Conservation (phyloP, 768 basidiomycete genomes). For the Chalciporus pseudorubinellus region DNA sequence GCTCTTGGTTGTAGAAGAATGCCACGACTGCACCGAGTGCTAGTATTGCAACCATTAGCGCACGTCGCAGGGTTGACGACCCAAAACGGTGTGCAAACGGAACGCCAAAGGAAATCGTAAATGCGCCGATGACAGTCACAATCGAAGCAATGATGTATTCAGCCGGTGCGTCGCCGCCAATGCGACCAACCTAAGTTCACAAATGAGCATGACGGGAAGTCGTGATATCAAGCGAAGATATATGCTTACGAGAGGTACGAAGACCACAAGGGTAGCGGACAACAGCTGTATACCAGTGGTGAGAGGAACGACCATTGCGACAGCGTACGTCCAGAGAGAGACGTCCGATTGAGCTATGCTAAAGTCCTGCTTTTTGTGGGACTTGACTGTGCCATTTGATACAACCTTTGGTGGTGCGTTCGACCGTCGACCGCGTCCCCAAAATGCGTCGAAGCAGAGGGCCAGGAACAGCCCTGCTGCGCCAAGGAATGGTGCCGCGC, state of each 20-base stretch:
- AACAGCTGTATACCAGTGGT: constrained; percentile 57
- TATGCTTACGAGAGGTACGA: constrained; percentile 74
- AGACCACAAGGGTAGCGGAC: constrained; percentile 72
- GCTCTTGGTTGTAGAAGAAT: constrained; percentile 54
- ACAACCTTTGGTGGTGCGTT: neutral
- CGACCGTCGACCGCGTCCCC: constrained; percentile 22
- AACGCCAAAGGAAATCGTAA: constrained; percentile 55
- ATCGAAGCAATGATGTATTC: constrained; percentile 88
- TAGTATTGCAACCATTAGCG: constrained; percentile 46
- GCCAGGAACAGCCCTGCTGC: constrained; percentile 55
- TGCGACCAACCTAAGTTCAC: constrained; percentile 67
- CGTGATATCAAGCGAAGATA: neutral
- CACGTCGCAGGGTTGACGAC: constrained; percentile 33
- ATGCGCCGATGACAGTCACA: constrained; percentile 54
- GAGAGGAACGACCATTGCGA: constrained; percentile 57
- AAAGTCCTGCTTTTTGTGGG: neutral
- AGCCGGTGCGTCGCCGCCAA: constrained; percentile 78
- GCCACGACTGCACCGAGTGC: constrained; percentile 52
- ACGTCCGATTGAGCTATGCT: constrained; percentile 33
- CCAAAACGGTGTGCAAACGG: constrained; percentile 79
- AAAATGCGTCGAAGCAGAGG: constrained; percentile 50
- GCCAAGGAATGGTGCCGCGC: constrained; percentile 68
- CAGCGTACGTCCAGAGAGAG: constrained; percentile 59
- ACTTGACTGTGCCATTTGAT: constrained; percentile 2
- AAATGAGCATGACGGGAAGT: constrained; percentile 2